These are phyloP conservation scores for Dryadomyces sulphureus DNA, from an alignment of 2,329 filamentous ascomycete species.

Conservation along the genomic window DNA sequence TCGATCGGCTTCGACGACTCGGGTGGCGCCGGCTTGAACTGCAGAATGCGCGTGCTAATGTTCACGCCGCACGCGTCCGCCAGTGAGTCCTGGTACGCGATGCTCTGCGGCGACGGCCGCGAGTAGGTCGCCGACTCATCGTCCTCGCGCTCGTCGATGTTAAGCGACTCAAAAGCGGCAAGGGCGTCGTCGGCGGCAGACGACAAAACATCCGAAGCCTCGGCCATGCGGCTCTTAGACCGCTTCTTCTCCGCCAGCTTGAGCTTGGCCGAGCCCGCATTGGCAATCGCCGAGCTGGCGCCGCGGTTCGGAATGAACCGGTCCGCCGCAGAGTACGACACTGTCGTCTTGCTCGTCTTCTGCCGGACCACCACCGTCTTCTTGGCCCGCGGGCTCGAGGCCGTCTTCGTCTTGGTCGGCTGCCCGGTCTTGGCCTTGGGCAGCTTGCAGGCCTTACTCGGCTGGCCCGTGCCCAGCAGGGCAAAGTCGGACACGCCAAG, in stretches of 20 bases:
- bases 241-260: conserved; percentile 55
- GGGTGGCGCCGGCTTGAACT: conserved; percentile 95
- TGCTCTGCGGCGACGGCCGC: conserved; percentile 71
- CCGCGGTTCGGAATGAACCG: conserved; percentile 92
- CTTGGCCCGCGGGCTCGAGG: conserved; percentile 39
- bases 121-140: conserved; percentile 53
- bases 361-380: conserved; percentile 38
- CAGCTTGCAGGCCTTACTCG: no score
- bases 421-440: no score
- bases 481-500: conserved; percentile 87
- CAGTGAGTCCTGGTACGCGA: conserved; percentile 21
- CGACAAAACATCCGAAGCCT: conserved; percentile 63
- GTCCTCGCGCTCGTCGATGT: conserved; percentile 59
- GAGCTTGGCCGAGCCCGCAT: conserved; percentile 70
- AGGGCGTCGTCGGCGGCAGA: conserved; percentile 68
- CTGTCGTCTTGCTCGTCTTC: conserved; percentile 57
- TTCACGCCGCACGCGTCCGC: conserved; percentile 49
- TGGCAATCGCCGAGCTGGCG: conserved; percentile 77
- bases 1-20: conserved; percentile 98
- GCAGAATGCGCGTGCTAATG: conserved; percentile 86
- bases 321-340: conserved; percentile 69
- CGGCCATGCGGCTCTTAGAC: conserved; percentile 49
- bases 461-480: conserved; percentile 64
- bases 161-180: conserved; percentile 66
- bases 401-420: conserved; percentile 39